A percentile compares a stretch with the other conserved stretches of the same genome.
These are phyloP conservation scores for Leishmania tarentolae DNA, from an alignment of 208 protist species.

Conservation along the genomic window DNA sequence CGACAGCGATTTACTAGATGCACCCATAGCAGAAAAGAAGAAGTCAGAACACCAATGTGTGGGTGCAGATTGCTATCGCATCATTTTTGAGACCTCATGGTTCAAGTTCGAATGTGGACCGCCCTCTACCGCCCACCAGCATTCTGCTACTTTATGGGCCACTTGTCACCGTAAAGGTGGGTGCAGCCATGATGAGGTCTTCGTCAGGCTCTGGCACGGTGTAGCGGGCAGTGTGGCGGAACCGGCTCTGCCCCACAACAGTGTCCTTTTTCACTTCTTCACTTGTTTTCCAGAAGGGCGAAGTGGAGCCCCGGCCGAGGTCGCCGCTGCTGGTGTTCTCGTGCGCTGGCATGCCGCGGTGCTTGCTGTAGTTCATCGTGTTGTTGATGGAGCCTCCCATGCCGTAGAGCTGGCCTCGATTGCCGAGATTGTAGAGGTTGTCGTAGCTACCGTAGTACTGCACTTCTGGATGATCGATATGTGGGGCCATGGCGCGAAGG, in stretches of 20 bases:
- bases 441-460: conserved; percentile 36
- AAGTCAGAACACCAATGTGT: not conserved
- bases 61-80: not conserved
- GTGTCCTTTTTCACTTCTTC: conserved; percentile 19
- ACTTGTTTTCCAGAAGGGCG: conserved; percentile 16
- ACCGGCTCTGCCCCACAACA: conserved; percentile 14
- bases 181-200: conserved; percentile 25
- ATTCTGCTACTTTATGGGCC: conserved; percentile 11
- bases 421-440: conserved; percentile 29
- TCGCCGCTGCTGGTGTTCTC: conserved; percentile 20
- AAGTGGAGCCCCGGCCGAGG: conserved; percentile 4
- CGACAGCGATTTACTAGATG: not conserved
- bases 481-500: not conserved
- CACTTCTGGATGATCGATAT: not conserved
- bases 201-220: conserved; percentile 28
- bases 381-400: not conserved
- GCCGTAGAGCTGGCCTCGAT: conserved; percentile 18
- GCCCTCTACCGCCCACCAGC: not conserved
- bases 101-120: not conserved
- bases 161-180: conserved; percentile 30
- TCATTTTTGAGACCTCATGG: not conserved
- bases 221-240: conserved; percentile 27
- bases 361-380: conserved; percentile 13
- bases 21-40: not conserved
- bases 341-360: conserved; percentile 4